Evolutionary conservation across 306 rosid genomes (phyloP), one percentile per base, ranked within the genome.

Genomic region (Bauhinia variegata): DNA sequence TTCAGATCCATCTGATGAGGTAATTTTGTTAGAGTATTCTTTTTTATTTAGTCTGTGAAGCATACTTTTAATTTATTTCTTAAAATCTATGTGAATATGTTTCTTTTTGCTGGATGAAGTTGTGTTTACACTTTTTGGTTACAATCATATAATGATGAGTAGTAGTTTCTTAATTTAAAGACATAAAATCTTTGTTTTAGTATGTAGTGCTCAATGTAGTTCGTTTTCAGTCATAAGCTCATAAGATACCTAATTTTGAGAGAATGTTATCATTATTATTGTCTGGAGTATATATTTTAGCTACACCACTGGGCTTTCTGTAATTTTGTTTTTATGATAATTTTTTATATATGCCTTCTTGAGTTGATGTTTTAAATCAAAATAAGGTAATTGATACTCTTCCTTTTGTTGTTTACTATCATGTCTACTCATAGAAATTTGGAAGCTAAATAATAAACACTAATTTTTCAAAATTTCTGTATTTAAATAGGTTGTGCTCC

Each of bases 1-100:
- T 57, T 95, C 99, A 19, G 99, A 95, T 84, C 75, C 92, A 50
- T 88, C 96, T 33, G 95, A 95, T 61, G 77, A 83, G 92, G 99
- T 95, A 83, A 73, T 54, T 41, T 36, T 59, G 65, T 65, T 68
- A 13, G 51, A 55, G 58, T 73, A 2, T 68, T 54, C 49, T 8
- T 60, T 36, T 36, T 3, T 36, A 36, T 36, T 36, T 3, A 36
- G 0, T 36, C 5, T 36, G 41, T 36, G 4, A 36, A 5, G 41
- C 5, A 6, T 36, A 36, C 9, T 5, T 36, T 36, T 5, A 36
- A 36, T 36, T 36, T 23, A 23, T 23, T 23, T 23, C 28, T 23
- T 23, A 23, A 23, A 23, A 23, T 2, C 28, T 23, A 1, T 36
- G 41, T 3, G 41, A 36, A 5, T 36, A 36, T 36, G 41, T 36